Percentiles rank a stretch among this genome's conserved stretches.
phyloP scores from a whole-genome alignment of 1,139 yeast genomes.

The Zygotorulaspora mrakii region DNA sequence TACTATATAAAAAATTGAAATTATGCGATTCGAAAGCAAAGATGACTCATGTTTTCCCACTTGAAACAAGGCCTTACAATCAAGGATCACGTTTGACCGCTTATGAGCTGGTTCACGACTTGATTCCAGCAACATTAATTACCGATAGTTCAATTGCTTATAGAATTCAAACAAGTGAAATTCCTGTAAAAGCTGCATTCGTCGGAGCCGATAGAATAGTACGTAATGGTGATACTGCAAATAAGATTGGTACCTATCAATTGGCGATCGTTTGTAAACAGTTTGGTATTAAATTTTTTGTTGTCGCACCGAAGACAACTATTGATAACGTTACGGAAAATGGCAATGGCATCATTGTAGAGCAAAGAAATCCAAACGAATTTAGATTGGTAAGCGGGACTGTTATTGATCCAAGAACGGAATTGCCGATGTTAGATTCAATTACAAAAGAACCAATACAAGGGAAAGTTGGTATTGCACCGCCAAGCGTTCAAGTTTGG shows the following conservation, averaged over 20 bases:
- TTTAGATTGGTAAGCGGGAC: conserved; percentile 75
- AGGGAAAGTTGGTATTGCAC: conserved; percentile 75
- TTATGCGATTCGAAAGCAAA: conserved; percentile 31
- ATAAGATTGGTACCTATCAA: conserved; percentile 95
- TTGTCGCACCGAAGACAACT: conserved; percentile 93
- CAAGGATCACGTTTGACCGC: conserved; percentile 95
- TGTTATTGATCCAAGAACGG: conserved; percentile 37
- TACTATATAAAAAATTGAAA: conserved; percentile 34
- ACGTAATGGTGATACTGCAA: conserved; percentile 89
- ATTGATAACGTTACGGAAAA: conserved; percentile 63
- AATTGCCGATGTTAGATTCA: conserved; percentile 36
- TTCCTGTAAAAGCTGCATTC: conserved; percentile 76
- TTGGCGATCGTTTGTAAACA: conserved; percentile 64
- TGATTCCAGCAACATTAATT: conserved; percentile 81
- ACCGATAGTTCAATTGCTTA: conserved; percentile 93
- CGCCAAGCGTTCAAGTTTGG: conserved; percentile 85
- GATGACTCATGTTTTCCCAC: conserved; percentile 71
- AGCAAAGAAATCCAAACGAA: conserved; percentile 80
- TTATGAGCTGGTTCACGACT: conserved; percentile 79
- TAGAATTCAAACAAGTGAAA: conserved; percentile 44
- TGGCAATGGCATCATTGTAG: conserved; percentile 78
- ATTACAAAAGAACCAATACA: conserved; percentile 40
- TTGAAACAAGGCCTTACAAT: conserved; percentile 94
- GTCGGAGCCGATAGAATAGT: conserved; percentile 99
- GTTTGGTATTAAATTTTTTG: conserved; percentile 66